Evolutionary conservation across 257 asterid species (phyloP).

Genomic region (Lantana camara): DNA sequence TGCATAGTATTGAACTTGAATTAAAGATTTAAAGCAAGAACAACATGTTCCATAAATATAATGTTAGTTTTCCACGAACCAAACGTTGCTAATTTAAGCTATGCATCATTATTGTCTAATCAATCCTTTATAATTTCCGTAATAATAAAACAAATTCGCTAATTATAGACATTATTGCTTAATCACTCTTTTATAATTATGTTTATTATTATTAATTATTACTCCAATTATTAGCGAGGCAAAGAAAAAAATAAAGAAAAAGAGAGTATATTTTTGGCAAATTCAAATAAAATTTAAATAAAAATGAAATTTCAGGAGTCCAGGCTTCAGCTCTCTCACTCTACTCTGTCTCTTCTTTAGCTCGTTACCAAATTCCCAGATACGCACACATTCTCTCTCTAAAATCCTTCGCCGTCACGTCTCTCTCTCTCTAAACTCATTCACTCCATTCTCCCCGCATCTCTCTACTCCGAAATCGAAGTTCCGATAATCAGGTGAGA

Average conservation of each 20-base stretch:
- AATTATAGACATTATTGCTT: too few relatives aligned
- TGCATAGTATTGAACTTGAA: too few relatives aligned
- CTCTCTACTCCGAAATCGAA: conserved; percentile 13
- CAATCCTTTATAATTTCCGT: too few relatives aligned
- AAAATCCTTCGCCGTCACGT: conserved; percentile 7
- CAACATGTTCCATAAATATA: too few relatives aligned
- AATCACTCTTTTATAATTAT: too few relatives aligned
- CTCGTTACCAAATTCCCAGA: conserved; percentile 11
- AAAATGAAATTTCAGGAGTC: not conserved
- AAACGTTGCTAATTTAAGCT: too few relatives aligned
- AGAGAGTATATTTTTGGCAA: not conserved
- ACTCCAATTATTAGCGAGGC: not conserved
- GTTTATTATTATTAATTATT: too few relatives aligned
- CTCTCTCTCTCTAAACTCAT: conserved; percentile 21
- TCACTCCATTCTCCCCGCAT: conserved; percentile 16
- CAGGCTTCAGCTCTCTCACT: conserved; percentile 12
- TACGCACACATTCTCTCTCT: conserved; percentile 18
- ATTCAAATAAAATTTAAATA: not conserved
- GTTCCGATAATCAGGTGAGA: conserved; percentile 26
- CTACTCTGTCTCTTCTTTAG: conserved; percentile 7
- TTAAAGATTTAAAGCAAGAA: too few relatives aligned
- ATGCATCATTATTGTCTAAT: too few relatives aligned
- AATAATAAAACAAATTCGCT: too few relatives aligned
- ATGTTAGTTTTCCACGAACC: too few relatives aligned
- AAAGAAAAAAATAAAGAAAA: too few relatives aligned